phyloP scores from a whole-genome alignment of 768 basidiomycete species.

The Rhizopogon vulgaris region DNA sequence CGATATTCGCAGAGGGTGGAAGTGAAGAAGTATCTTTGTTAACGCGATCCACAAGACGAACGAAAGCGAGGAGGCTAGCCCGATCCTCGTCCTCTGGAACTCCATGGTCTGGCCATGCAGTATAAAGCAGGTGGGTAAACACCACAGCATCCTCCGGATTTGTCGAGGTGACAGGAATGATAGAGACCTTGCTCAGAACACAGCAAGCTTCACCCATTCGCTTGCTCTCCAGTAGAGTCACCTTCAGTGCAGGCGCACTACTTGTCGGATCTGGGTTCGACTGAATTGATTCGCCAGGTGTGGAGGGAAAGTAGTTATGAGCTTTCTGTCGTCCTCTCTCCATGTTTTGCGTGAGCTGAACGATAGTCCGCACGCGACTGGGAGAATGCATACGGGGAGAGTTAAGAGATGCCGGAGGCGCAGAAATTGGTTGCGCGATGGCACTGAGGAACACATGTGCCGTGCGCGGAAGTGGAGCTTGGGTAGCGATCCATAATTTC shows the following conservation, averaged over 20 bases:
- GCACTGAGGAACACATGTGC: slow-evolving; percentile 73
- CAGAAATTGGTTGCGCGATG: slow-evolving; percentile 43
- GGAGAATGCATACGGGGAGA: slow-evolving; percentile 8
- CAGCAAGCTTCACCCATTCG: slow-evolving; percentile 53
- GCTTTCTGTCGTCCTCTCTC: slow-evolving; percentile 72
- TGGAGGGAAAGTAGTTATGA: slow-evolving; percentile 66
- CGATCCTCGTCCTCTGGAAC: slow-evolving; percentile 62
- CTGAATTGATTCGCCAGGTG: slow-evolving; percentile 46
- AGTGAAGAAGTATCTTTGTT: slow-evolving; percentile 42
- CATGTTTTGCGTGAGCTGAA: slow-evolving; percentile 73
- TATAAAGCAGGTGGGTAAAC: slow-evolving; percentile 70
- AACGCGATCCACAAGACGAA: slow-evolving; percentile 54
- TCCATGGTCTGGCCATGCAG: slow-evolving; percentile 82
- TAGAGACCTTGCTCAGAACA: slow-evolving; percentile 52
- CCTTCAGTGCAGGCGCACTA: slow-evolving; percentile 40
- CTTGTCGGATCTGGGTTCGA: slow-evolving; percentile 41
- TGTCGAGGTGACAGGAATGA: slow-evolving; percentile 32
- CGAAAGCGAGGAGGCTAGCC: slow-evolving; percentile 53
- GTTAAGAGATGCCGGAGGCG: slow-evolving; percentile 26
- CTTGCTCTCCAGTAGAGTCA: slow-evolving; percentile 47
- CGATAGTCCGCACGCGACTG: slow-evolving; percentile 62
- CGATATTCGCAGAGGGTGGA: slow-evolving; percentile 22
- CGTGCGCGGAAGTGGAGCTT: slow-evolving; percentile 70
- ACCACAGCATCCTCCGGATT: slow-evolving; percentile 30
- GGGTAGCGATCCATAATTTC: slow-evolving; percentile 82